Conservation (phyloP, 192 early-diverging fungal genomes). For the Coemansia sp. region DNA sequence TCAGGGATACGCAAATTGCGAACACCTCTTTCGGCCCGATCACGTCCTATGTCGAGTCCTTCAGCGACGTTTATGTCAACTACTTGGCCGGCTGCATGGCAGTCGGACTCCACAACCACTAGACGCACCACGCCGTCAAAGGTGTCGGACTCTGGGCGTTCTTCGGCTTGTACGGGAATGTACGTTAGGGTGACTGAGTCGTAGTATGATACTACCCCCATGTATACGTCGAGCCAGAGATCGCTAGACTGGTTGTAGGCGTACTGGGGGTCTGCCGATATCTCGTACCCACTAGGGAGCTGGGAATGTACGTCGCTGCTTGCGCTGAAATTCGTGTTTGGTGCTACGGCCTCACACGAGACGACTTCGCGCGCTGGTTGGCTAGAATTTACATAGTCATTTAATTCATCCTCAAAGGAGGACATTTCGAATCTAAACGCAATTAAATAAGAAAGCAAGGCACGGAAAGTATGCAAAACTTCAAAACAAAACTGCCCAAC, state of each 20-base stretch:
- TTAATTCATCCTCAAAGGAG: conserved; percentile 35
- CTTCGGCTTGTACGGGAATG: conserved; percentile 41
- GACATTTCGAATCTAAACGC: conserved; percentile 5
- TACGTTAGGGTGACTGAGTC: conserved; percentile 58
- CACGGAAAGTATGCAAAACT: neutral
- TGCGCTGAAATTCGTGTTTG: neutral
- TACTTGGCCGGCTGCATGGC: conserved; percentile 47
- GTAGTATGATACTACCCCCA: conserved; percentile 57
- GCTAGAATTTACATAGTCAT: conserved; percentile 20
- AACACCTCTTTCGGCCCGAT: conserved; percentile 44
- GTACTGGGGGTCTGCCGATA: conserved; percentile 50
- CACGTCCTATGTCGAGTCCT: conserved; percentile 62
- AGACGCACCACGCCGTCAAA: conserved; percentile 53
- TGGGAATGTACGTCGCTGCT: neutral
- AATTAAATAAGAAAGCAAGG: neutral
- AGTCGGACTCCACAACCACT: conserved; percentile 61
- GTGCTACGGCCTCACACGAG: neutral
- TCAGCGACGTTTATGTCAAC: conserved; percentile 61
- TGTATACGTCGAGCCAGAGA: conserved; percentile 60
- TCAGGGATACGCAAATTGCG: conserved; percentile 65
- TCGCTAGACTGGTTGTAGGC: conserved; percentile 51
- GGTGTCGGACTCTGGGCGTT: neutral
- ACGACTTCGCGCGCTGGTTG: neutral
- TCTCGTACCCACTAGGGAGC: conserved; percentile 32
- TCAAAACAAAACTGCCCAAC: neutral